A percentile compares a stretch with the other conserved stretches of the same genome.
phyloP scores from a whole-genome alignment of 1,139 yeast species.

The Yamadazyma taylorii region DNA sequence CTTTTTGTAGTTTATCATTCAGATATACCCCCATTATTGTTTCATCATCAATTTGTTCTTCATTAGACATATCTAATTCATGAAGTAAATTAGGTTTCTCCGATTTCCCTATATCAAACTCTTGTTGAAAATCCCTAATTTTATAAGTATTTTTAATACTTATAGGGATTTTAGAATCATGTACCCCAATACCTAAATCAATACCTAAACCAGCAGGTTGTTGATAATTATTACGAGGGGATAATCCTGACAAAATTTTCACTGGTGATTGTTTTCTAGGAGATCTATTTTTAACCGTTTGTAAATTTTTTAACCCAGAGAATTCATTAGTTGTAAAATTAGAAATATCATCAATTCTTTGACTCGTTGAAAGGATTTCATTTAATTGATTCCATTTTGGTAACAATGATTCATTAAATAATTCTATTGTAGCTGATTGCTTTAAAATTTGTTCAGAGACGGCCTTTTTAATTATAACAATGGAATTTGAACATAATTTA shows the following conservation, averaged over 20 bases:
- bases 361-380: constrained; percentile 16
- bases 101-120: constrained; percentile 11
- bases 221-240: constrained; percentile 7
- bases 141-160: constrained; percentile 36
- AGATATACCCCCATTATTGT: not conserved
- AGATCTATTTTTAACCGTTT: constrained; percentile 10
- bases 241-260: constrained; percentile 7
- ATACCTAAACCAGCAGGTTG: constrained; percentile 29
- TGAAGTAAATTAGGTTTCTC: constrained; percentile 12
- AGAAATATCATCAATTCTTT: constrained; percentile 13
- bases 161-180: constrained; percentile 31
- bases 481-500: constrained; percentile 35
- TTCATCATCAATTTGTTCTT: not conserved
- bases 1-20: not conserved
- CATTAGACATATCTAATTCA: constrained; percentile 10
- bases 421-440: constrained; percentile 18
- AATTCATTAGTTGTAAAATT: constrained; percentile 12
- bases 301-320: constrained; percentile 22
- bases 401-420: constrained; percentile 28
- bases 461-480: constrained; percentile 33
- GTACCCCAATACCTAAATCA: constrained; percentile 38
- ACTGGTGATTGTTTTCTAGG: constrained; percentile 7
- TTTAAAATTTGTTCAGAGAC: constrained; percentile 27
- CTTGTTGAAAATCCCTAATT: constrained; percentile 23
- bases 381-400: constrained; percentile 36